Conservation (phyloP, 495 filamentous ascomycete species). For the Neurospora discreta region DNA sequence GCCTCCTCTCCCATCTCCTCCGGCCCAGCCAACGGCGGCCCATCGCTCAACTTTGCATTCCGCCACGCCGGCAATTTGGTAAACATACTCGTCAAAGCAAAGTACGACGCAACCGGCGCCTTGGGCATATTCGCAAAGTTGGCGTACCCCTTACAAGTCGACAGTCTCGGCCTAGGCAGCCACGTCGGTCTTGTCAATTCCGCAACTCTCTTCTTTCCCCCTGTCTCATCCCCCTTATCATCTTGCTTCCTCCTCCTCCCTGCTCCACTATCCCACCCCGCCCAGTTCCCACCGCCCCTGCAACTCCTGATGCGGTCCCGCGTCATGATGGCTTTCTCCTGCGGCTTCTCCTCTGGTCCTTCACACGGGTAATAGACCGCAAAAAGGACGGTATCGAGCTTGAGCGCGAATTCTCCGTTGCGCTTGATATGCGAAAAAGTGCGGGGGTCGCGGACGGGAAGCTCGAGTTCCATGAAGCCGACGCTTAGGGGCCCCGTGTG, state of each 20-base stretch:
- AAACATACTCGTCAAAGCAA: slow-evolving; percentile 40
- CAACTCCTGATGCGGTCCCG: not conserved
- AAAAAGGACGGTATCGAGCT: slow-evolving; percentile 51
- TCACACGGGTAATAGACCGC: slow-evolving; percentile 55
- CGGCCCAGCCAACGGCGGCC: slow-evolving; percentile 5
- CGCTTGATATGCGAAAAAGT: slow-evolving; percentile 33
- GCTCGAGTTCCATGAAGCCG: slow-evolving; percentile 53
- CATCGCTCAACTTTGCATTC: slow-evolving; percentile 31
- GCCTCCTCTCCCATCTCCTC: slow-evolving; percentile 22
- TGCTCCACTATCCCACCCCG: not conserved
- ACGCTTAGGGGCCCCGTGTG: slow-evolving; percentile 54
- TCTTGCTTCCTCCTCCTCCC: not conserved
- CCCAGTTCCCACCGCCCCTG: not conserved
- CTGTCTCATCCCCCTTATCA: too few species aligned
- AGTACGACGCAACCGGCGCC: slow-evolving; percentile 31
- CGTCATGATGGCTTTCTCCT: not conserved
- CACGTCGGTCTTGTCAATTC: slow-evolving; percentile 23
- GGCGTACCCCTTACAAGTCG: slow-evolving; percentile 42
- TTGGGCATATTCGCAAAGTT: slow-evolving; percentile 38
- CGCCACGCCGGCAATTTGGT: slow-evolving; percentile 47
- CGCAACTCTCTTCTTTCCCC: not conserved
- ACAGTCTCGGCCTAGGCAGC: slow-evolving; percentile 38
- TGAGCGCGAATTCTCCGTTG: slow-evolving; percentile 26
- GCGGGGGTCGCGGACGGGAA: slow-evolving; percentile 40
- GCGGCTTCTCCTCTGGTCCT: not conserved